Evolutionary conservation across 2,329 filamentous ascomycete species (phyloP), one percentile per base, ranked within the genome.

Genomic region (Ophiostoma novo-ulmi): DNA sequence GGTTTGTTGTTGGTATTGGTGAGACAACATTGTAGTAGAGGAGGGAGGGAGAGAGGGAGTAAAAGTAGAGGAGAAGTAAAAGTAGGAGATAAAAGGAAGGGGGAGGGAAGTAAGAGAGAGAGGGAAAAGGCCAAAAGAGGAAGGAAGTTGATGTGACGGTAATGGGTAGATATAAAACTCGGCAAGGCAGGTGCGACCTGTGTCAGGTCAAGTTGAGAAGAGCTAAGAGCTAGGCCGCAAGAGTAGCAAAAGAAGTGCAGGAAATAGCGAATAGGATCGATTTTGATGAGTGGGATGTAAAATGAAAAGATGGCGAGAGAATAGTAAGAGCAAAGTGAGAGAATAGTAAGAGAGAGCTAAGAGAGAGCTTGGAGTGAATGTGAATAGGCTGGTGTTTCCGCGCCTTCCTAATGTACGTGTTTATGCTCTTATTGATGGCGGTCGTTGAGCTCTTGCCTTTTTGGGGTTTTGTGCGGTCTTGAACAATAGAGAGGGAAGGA

Each of bases 1-100:
- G 22, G 69, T 70, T 14, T 72, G 61, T 39, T 70, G 69, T 36
- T 70, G 66, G 41, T 67, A 67, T 26, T 61, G 67, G n/a, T 67
- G 69, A 64, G 69, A 58, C 38, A 69, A 6, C 67, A 71, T 72
- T 31, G 22, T 31, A 13, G 63, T 3, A 2, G 65, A 14, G 39
- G 39, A 22, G 38, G 39, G 22, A 65, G 63, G 17, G 20, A 35
- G 71, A 58, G 10, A 58, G 20, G n/a, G 67, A 67, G 55, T n/a
- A 11, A 26, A n/a, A 41, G 55, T 13, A 55, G 48, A 70, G 22
- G 22, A 20, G 10, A 38, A 52, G 55, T 13, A 17, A 17, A 64
- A 20, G 66, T 66, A 73, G 70, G 68, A 17, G 38, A 63, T 10
- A 48, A 69, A 71, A 36, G 13, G 5, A 63, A 8, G 31, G 26